Conservation (phyloP, 495 filamentous ascomycete species). For the Oleoguttula mirabilis region DNA sequence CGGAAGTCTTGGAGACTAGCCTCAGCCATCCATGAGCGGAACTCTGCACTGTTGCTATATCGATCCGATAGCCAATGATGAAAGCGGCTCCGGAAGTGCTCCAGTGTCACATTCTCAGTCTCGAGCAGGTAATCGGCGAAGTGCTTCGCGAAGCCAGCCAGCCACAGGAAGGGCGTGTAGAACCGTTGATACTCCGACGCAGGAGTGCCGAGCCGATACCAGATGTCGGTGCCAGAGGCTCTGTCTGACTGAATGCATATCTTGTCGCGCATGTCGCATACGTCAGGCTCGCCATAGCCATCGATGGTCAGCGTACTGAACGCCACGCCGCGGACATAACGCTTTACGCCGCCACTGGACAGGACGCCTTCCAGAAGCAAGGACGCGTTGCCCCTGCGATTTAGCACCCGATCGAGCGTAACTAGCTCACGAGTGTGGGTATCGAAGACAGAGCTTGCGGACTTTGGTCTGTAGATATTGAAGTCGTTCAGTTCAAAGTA, state of each 20-base stretch:
- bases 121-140: slow-evolving; percentile 48
- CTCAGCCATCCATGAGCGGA: slow-evolving; percentile 39
- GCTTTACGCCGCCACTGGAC: slow-evolving; percentile 28
- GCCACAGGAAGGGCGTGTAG: slow-evolving; percentile 50
- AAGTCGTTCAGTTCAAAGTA: slow-evolving; percentile 21
- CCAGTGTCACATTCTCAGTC: slow-evolving; percentile 32
- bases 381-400: slow-evolving; percentile 1
- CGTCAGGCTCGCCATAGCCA: slow-evolving; percentile 41
- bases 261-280: slow-evolving; percentile 37
- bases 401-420: slow-evolving; percentile 18
- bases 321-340: slow-evolving; percentile 42
- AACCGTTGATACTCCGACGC: slow-evolving; percentile 46
- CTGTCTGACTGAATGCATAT: slow-evolving; percentile 51
- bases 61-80: slow-evolving; percentile 37
- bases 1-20: slow-evolving; percentile 43
- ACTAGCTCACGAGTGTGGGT: slow-evolving; percentile 13
- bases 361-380: slow-evolving; percentile 48
- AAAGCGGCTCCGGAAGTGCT: slow-evolving; percentile 45
- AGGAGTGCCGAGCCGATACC: slow-evolving; percentile 48
- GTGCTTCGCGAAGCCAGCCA: slow-evolving; percentile 54
- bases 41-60: slow-evolving; percentile 30
- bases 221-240: slow-evolving; percentile 33
- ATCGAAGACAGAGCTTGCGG: background rate
- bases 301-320: slow-evolving; percentile 51
- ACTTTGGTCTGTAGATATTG: slow-evolving; percentile 17